These are phyloP conservation scores for Dactylellina cionopaga DNA, from an alignment of 2,329 filamentous ascomycete genomes.

Conservation along the genomic window DNA sequence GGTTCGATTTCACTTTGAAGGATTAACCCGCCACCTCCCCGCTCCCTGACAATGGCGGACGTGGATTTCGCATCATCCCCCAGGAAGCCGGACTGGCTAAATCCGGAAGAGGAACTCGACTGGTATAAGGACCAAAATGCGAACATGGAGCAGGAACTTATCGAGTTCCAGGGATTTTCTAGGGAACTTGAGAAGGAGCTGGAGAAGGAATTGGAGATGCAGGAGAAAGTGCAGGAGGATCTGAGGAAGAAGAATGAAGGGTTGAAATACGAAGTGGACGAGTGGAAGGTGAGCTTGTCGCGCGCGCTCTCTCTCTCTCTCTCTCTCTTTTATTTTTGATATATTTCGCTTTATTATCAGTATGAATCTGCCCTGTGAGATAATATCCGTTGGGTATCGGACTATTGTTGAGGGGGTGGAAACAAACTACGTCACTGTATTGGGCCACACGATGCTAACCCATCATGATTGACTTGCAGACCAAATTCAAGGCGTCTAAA, in stretches of 20 bases:
- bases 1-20: not conserved
- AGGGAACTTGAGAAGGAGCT: slow-evolving; percentile 93
- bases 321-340: not conserved
- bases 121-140: slow-evolving; percentile 99
- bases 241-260: slow-evolving; percentile 87
- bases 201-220: slow-evolving; percentile 94
- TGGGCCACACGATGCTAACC: not conserved
- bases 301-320: slow-evolving; percentile 7
- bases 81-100: slow-evolving; percentile 46
- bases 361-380: no score
- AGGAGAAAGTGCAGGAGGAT: slow-evolving; percentile 88
- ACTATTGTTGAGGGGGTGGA: no score
- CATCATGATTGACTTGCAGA: slow-evolving; percentile 69
- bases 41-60: slow-evolving; percentile 36
- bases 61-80: slow-evolving; percentile 34
- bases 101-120: slow-evolving; percentile 76
- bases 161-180: slow-evolving; percentile 93
- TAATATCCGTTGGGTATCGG: no score
- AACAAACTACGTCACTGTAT: not conserved
- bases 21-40: slow-evolving; percentile 5
- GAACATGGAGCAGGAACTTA: slow-evolving; percentile 85
- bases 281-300: slow-evolving; percentile 90
- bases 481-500: slow-evolving; percentile 96
- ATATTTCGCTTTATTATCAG: not conserved
- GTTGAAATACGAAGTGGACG: slow-evolving; percentile 87